A percentile compares a stretch with the other conserved stretches of the same genome.
These are phyloP conservation scores for Mucor sp. DNA, from an alignment of 371 early-diverging fungal species.

Conservation along the genomic window DNA sequence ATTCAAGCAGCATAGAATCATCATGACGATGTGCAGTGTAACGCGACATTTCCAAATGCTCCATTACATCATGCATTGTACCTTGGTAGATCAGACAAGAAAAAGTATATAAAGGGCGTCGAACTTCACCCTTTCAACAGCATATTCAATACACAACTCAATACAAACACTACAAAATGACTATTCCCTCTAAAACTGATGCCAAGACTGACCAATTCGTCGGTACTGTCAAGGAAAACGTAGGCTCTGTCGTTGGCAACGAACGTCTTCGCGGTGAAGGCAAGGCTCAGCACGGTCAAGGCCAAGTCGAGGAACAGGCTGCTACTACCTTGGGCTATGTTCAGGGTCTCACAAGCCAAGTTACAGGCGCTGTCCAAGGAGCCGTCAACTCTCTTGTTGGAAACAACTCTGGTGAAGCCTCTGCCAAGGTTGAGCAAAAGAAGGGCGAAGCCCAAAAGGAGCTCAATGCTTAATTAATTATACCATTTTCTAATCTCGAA, in stretches of 20 bases:
- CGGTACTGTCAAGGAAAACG: conserved; percentile 44
- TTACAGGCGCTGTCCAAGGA: conserved; percentile 23
- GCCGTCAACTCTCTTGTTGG: conserved; percentile 17
- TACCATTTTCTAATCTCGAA: too few species aligned
- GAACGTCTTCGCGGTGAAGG: conserved; percentile 38
- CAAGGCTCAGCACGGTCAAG: conserved; percentile 31
- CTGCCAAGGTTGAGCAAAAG: conserved; percentile 12
- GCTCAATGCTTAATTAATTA: conserved; percentile 16
- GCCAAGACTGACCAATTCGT: conserved; percentile 34
- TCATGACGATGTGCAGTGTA: neutral
- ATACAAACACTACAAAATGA: neutral
- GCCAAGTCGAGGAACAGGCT: conserved; percentile 29
- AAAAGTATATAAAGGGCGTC: neutral
- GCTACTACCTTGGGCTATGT: conserved; percentile 23
- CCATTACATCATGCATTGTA: neutral
- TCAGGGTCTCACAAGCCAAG: conserved; percentile 19
- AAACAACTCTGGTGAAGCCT: conserved; percentile 16
- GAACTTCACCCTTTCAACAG: neutral
- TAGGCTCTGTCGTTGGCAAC: conserved; percentile 40
- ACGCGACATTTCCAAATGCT: neutral
- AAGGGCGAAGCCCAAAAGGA: conserved; percentile 23
- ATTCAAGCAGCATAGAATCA: neutral
- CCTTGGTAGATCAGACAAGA: neutral
- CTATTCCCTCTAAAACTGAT: conserved; percentile 19
- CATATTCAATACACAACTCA: neutral